Evolutionary conservation across 805 yeast species (phyloP), one percentile per base, ranked within the genome.

Genomic region (Kodamaea restingae): DNA sequence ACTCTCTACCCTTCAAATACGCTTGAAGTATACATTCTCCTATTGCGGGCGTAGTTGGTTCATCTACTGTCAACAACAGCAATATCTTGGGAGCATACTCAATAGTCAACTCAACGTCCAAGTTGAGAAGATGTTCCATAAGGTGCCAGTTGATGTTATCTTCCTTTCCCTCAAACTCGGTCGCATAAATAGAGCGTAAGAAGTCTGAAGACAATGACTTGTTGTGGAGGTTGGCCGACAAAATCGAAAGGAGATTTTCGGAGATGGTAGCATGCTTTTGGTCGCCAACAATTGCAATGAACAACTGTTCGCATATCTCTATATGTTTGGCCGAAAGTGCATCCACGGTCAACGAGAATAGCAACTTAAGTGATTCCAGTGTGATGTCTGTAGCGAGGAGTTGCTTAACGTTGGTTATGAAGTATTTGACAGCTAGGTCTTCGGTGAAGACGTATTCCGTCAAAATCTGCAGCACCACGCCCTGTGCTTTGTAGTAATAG

Each of bases 91-190:
- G 52, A n/a, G 67, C 51, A 41, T 70, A 66, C 18, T 67, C 56
- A 11, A 75, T 60, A n/a, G 82, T 81, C 37, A 82, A 61, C 40
- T 78, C 83, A 3, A 78, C 65, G 55, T 81, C 83, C 38, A 81
- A 65, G 18, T 65, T 65, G 10, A 81, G 50, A 3, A 81, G 58
- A 25, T 73, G 63, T 1, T 57, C 61, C 3, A 82, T 54, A 38
- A 83, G 56, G 1, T 51, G 47, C 76, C 78, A 75, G 41, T 71
- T 69, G 20, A 65, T 44, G 2, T 48, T 31, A 4, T 10, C 24
- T 1, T 47, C 36, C 9, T 42, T 41, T 1, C 43, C 38, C n/a
- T 34, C 38, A 4, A 67, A 35, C 9, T 65, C 65, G 3, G 46
- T 48, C 4, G 58, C 55, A 22, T 72, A 71, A 3, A 75, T 52